Percentiles rank a stretch among this genome's conserved stretches.
Conservation (phyloP, 306 rosid genomes). For the Lathyrus oleraceus region DNA sequence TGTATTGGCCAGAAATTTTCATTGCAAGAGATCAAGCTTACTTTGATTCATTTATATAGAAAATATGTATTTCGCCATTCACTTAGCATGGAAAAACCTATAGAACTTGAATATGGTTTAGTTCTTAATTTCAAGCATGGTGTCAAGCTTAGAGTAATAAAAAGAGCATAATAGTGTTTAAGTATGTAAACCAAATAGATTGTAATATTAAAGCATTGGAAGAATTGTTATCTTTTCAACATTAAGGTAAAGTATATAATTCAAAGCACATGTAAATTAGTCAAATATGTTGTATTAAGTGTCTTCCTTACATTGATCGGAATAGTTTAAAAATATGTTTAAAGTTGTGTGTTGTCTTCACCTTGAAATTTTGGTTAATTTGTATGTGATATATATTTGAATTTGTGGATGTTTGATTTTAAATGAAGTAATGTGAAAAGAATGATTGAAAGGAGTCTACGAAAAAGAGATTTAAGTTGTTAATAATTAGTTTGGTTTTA, state of each 20-base stretch:
- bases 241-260: constrained; percentile 1
- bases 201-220: neutral
- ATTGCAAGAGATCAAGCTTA: constrained; percentile 76
- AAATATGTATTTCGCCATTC: constrained; percentile 73
- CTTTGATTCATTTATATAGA: constrained; percentile 73
- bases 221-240: neutral
- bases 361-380: too few relatives aligned
- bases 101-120: constrained; percentile 78
- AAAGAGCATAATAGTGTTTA: constrained; percentile 33
- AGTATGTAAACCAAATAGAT: neutral
- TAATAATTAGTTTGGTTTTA: too few relatives aligned
- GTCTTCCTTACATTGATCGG: too few relatives aligned
- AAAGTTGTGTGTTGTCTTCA: too few relatives aligned
- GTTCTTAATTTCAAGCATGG: constrained; percentile 89
- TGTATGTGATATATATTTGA: too few relatives aligned
- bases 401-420: too few relatives aligned
- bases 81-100: constrained; percentile 71
- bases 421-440: too few relatives aligned
- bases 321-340: too few relatives aligned
- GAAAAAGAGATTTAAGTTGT: too few relatives aligned
- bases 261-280: neutral
- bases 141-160: constrained; percentile 67
- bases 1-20: constrained; percentile 89
- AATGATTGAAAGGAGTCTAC: too few relatives aligned
- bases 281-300: neutral